Evolutionary conservation across 106 monocot genomes (phyloP), one percentile per base, ranked within the genome.

Genomic region (Alisma plantagoaquatica): DNA sequence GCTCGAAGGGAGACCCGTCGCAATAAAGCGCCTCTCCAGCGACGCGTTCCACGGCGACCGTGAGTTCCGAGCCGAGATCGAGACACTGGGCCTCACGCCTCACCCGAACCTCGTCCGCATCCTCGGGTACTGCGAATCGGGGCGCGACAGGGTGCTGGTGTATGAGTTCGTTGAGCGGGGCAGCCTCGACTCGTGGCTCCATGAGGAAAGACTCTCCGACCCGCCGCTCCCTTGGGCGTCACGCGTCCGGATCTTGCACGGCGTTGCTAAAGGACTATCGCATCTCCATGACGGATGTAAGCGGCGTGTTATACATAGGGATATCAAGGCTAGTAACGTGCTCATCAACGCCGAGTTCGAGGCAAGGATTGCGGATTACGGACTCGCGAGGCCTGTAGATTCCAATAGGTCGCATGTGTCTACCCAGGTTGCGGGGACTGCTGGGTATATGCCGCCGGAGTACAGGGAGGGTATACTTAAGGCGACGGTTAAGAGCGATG

Each of bases 381-480:
- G 94, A 4, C 69, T 94, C 29, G 84, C 94, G 12, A 57, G 94
- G 29, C n/a, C 31, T 25, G 46, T 81, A 18, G 75, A 75, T 8
- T 22, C 66, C 24, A 54, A 74, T 22, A 30, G 54, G 29, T 73
- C 77, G 31, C 73, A 81, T 42, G 77, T 88, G 31, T 81, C 88
- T 28, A 83, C 80, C 3, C 72, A 80, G 59, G 66, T 60, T 16
- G 93, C 87, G 0, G 93, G 93, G 18, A 93, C 93, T 11, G 49
- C 70, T 50, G 93, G 93, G 41, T 87, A 93, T 75, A 76, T 93
- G 77, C 71, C 93, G 14, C 93, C 93, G 33, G 93, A 93, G 80
- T 77, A 86, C n/a, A 24, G 69, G 57, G 69, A 63, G 4, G 87
- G 87, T 21, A 1, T 11, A 15, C 46, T 63, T 46, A 20, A 14